phyloP scores from a whole-genome alignment of 768 basidiomycete species.

The Naganishia kalamii region DNA sequence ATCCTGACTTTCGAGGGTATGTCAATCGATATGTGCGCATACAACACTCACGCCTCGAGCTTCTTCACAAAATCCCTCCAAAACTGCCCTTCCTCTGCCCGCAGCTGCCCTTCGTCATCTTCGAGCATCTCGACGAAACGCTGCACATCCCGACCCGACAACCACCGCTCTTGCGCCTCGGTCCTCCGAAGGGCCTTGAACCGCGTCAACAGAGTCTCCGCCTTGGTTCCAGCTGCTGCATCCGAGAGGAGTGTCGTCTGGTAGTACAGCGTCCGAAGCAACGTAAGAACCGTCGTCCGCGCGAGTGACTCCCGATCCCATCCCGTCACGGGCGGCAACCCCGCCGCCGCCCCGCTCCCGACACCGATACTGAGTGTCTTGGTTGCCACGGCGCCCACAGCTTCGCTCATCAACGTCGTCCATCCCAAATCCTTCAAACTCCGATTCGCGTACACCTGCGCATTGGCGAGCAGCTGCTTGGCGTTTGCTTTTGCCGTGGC shows the following conservation, averaged over 20 bases:
- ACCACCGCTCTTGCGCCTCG: slow-evolving; percentile 19
- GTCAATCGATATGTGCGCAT: neutral
- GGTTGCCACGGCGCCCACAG: slow-evolving; percentile 1
- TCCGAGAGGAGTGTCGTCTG: slow-evolving; percentile 19
- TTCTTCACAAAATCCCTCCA: slow-evolving; percentile 25
- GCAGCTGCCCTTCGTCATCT: slow-evolving; percentile 35
- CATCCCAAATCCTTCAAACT: slow-evolving; percentile 26
- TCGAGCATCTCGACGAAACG: slow-evolving; percentile 34
- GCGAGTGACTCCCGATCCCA: slow-evolving; percentile 40
- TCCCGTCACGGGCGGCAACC: slow-evolving; percentile 30
- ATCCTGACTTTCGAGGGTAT: neutral
- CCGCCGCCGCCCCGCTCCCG: slow-evolving; percentile 8
- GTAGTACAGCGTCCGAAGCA: slow-evolving; percentile 26
- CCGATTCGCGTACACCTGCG: slow-evolving; percentile 35
- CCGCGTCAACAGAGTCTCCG: slow-evolving; percentile 18
- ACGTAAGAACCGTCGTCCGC: slow-evolving; percentile 29
- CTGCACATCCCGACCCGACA: slow-evolving; percentile 27
- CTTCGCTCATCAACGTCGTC: slow-evolving; percentile 26
- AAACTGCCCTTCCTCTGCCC: slow-evolving; percentile 29
- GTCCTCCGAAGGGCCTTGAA: slow-evolving; percentile 6
- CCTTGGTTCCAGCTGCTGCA: neutral
- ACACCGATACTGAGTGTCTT: slow-evolving; percentile 18
- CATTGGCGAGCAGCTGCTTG: slow-evolving; percentile 33
- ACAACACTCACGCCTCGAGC: neutral
- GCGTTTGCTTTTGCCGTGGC: neutral